Percentiles rank a stretch among this genome's conserved stretches.
These are phyloP conservation scores for Ilex paraguariensis DNA, from an alignment of 305 asterid species.

Conservation along the genomic window DNA sequence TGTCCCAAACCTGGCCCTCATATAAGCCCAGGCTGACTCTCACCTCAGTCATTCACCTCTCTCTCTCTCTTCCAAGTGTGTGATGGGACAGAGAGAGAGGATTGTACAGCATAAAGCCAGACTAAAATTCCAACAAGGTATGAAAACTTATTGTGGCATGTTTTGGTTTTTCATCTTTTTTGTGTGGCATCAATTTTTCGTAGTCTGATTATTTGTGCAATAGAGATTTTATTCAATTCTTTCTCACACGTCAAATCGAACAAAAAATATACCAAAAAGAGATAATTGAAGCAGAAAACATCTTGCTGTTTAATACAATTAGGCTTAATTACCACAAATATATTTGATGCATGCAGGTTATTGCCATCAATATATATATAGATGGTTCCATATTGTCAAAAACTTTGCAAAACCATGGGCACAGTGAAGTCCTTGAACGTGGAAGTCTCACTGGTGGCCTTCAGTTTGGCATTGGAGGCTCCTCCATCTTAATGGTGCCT, in stretches of 20 bases:
- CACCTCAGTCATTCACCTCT: background rate
- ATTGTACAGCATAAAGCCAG: conserved; percentile 34
- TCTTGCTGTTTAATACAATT: background rate
- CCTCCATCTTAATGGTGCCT: background rate
- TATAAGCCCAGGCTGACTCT: background rate
- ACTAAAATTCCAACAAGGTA: conserved; percentile 34
- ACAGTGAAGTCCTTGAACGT: conserved; percentile 14
- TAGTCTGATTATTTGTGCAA: background rate
- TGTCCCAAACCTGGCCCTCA: background rate
- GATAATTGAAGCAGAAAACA: too few species aligned
- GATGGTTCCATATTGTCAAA: conserved; percentile 27
- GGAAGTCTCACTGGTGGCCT: conserved; percentile 4
- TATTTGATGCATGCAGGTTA: conserved; percentile 29
- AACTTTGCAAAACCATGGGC: conserved; percentile 17
- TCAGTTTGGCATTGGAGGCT: background rate
- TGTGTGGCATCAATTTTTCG: background rate
- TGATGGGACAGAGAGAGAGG: conserved; percentile 44
- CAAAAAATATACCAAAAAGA: background rate
- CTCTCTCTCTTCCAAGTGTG: background rate
- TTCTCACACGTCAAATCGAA: background rate
- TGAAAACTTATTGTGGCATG: conserved; percentile 15
- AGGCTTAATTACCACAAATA: background rate
- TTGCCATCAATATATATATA: conserved; percentile 8
- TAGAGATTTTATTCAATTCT: background rate
- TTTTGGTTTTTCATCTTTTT: background rate